A percentile compares a stretch with the other conserved stretches of the same genome.
Evolutionary conservation across 2,329 filamentous ascomycete genomes (phyloP).

Genomic region (Annulohypoxylon truncatum): DNA sequence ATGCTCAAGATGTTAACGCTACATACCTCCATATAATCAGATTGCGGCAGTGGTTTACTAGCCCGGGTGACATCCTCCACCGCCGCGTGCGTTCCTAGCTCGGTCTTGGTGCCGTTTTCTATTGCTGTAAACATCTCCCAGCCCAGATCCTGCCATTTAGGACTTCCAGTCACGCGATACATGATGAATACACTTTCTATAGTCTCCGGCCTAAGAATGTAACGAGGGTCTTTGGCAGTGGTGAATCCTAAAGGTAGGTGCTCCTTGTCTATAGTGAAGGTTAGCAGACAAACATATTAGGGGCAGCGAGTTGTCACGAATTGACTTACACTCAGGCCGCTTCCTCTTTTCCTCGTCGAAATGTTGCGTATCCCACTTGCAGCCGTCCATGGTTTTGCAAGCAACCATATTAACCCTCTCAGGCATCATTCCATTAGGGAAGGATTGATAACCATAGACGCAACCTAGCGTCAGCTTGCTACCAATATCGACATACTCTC

Average conservation of each 20-base stretch:
- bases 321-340: slow-evolving; percentile 41
- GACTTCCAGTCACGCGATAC: slow-evolving; percentile 49
- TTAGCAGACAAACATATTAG: not conserved
- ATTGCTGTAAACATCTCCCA: slow-evolving; percentile 51
- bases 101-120: slow-evolving; percentile 44
- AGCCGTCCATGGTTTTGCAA: slow-evolving; percentile 52
- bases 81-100: slow-evolving; percentile 44
- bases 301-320: not conserved
- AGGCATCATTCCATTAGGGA: slow-evolving; percentile 70
- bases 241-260: slow-evolving; percentile 65
- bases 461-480: slow-evolving; percentile 71
- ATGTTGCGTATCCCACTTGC: slow-evolving; percentile 43
- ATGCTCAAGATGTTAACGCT: not conserved
- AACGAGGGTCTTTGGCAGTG: slow-evolving; percentile 56
- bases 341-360: slow-evolving; percentile 43
- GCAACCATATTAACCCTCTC: slow-evolving; percentile 66
- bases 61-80: slow-evolving; percentile 55
- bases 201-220: slow-evolving; percentile 50
- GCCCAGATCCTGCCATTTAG: slow-evolving; percentile 45
- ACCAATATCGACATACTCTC: slow-evolving; percentile 66
- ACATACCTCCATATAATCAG: slow-evolving; percentile 57
- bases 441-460: slow-evolving; percentile 69
- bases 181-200: slow-evolving; percentile 52
- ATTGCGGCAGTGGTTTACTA: slow-evolving; percentile 56
- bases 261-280: slow-evolving; percentile 44